These are phyloP conservation scores for Chenopodium suecicum DNA, from an alignment of 148 eudicot species.

Conservation along the genomic window DNA sequence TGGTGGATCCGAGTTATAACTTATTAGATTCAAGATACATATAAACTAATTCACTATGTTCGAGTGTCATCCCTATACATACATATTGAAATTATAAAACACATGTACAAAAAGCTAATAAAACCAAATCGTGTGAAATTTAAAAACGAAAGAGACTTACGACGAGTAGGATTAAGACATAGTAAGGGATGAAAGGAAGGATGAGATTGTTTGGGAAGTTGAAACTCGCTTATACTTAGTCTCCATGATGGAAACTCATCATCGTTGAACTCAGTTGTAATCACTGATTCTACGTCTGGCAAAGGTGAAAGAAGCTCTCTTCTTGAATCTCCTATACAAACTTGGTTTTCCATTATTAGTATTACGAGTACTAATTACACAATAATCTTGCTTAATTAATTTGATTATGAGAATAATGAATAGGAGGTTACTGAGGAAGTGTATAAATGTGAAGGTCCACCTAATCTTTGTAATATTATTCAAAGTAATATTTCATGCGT, in stretches of 20 bases:
- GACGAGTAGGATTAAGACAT: constrained; percentile 17
- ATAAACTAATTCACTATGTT: too few relatives aligned
- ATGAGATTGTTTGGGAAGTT: constrained; percentile 6
- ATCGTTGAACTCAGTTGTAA: not conserved
- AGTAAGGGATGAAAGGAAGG: constrained; percentile 17
- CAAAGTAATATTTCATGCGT: too few relatives aligned
- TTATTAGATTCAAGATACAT: too few relatives aligned
- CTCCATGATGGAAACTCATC: constrained; percentile 29
- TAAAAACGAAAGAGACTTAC: constrained; percentile 14
- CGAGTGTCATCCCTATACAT: too few relatives aligned
- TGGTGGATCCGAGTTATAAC: too few relatives aligned
- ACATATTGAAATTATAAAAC: not conserved
- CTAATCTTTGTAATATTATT: not conserved
- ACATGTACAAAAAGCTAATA: not conserved
- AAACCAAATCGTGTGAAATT: not conserved
- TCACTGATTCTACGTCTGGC: constrained; percentile 24
- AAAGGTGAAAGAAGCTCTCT: constrained; percentile 42
- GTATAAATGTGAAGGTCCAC: not conserved
- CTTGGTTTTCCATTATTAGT: constrained; percentile 18
- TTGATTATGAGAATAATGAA: not conserved
- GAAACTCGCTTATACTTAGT: constrained; percentile 29
- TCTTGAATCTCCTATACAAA: constrained; percentile 28
- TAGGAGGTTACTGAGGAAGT: not conserved
- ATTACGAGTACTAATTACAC: not conserved
- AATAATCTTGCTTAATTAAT: not conserved